Conservation (phyloP, 495 filamentous ascomycete genomes). For the Lichenothelia convexa region DNA sequence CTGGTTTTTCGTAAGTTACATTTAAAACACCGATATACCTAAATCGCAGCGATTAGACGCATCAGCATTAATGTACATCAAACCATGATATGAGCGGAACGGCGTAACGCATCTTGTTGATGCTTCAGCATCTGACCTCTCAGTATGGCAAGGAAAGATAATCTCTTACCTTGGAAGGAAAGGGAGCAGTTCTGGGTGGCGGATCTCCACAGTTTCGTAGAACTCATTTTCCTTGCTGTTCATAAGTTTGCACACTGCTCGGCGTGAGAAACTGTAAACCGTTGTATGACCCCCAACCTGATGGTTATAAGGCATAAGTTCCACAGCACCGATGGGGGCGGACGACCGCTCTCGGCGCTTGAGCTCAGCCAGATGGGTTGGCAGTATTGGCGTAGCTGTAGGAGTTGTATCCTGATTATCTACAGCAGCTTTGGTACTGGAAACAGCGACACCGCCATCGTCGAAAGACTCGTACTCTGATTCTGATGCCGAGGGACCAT, state of each 20-base stretch:
- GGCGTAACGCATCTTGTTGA: slow-evolving; percentile 15
- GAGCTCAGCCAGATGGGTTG: not conserved
- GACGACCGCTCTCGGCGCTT: slow-evolving; percentile 10
- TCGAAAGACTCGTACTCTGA: slow-evolving; percentile 40
- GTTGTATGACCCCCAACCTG: slow-evolving; percentile 95
- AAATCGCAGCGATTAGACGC: slow-evolving; percentile 9
- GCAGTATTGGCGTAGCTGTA: slow-evolving; percentile 5
- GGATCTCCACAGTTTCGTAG: slow-evolving; percentile 82
- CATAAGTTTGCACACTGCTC: slow-evolving; percentile 92
- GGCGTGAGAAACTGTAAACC: slow-evolving; percentile 83
- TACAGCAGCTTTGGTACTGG: slow-evolving; percentile 36
- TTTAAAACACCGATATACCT: slow-evolving; percentile 97
- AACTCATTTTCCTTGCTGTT: slow-evolving; percentile 97
- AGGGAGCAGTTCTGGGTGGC: slow-evolving; percentile 71
- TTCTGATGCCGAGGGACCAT: slow-evolving; percentile 28
- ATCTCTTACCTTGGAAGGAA: slow-evolving; percentile 76
- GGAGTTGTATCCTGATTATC: slow-evolving; percentile 45
- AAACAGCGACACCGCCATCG: slow-evolving; percentile 34
- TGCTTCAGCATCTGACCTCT: slow-evolving; percentile 20
- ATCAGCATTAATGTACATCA: slow-evolving; percentile 16
- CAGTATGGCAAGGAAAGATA: slow-evolving; percentile 10
- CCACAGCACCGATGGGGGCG: slow-evolving; percentile 72
- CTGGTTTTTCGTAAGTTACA: slow-evolving; percentile 80
- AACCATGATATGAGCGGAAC: not conserved
- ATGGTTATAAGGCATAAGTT: slow-evolving; percentile 90